These are phyloP conservation scores for Raffaelea albimanens DNA, from an alignment of 2,329 filamentous ascomycete species.

Conservation along the genomic window DNA sequence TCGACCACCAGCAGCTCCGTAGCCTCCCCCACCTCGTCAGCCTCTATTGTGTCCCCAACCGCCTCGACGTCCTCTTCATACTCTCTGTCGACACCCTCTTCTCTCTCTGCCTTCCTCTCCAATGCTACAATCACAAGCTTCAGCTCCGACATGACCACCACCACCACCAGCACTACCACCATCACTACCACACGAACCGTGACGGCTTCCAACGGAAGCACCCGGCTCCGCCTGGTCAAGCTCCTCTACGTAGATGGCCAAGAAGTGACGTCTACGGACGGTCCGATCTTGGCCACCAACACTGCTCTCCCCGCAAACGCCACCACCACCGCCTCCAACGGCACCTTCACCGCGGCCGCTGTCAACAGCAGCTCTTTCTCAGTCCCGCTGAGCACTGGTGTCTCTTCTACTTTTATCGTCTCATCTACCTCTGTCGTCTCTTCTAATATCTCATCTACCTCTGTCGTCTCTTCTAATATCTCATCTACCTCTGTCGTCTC, in stretches of 20 bases:
- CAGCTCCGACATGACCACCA: neutral
- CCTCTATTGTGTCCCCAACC: neutral
- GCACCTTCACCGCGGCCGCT: neutral
- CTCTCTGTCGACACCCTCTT: neutral
- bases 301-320: neutral
- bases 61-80: neutral
- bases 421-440: neutral
- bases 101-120: neutral
- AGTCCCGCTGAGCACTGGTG: neutral
- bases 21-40: neutral
- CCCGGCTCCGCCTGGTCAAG: no score
- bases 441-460: neutral
- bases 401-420: neutral
- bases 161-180: neutral
- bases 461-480: neutral
- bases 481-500: neutral
- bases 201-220: neutral
- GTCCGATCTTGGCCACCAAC: neutral
- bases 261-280: no score
- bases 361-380: neutral
- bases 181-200: neutral
- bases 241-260: no score
- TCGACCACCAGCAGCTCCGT: neutral
- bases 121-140: no score
- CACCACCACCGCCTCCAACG: neutral